Base-by-base conservation (phyloP, 208 protist species). In the Crithidia expoeki region DNA sequence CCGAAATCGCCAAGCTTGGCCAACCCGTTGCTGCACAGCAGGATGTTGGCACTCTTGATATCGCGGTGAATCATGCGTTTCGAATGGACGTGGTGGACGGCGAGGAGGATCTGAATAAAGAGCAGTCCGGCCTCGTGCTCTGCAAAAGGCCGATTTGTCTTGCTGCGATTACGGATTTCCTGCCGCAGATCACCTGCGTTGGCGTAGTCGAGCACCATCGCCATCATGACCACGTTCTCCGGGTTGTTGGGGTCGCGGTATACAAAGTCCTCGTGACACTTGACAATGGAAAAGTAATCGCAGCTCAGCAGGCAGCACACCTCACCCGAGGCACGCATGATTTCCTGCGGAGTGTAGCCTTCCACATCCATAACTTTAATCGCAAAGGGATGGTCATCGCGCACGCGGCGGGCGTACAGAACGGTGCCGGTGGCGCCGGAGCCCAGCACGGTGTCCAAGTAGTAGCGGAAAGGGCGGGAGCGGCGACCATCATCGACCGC, bases 1-100 rank as follows among this genome's bases (percentile, higher is more conserved):
- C 89, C 89, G 65, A 97, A 97, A 65, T 97, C 92, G 6, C 84
- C 92, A 10, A 97, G 64, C 68, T 97, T 97, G 28, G 92, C 76
- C 7, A 93, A 63, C 5, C 92, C 92, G 55, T 88, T 88, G 60
- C 79, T 88, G 68, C 73, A 89, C 0, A 97, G 66, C 23, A 97
- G 68, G 12, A 97, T 86, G 72, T 97, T 97, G 11, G 81, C 89
- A 51, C 84, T 85, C 75, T 96, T 96, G 50, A 96, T 83, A 53
- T 96, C 92, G 49, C 92, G 85, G 64, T 97, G 92, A 66, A 97
- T 86, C 61, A 96, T 94, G 52, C 80, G 61, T 42, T 88, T 74
- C n/a, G 68, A 80, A 74, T 97, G 94, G 17, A 97, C 65, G 69
- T 97, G 86, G 72, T 94, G 61, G 0, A 97, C 72, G 11, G 88